These are phyloP conservation scores for Chaetomiaceae sp. DNA, from an alignment of 2,329 filamentous ascomycete genomes.

Conservation along the genomic window DNA sequence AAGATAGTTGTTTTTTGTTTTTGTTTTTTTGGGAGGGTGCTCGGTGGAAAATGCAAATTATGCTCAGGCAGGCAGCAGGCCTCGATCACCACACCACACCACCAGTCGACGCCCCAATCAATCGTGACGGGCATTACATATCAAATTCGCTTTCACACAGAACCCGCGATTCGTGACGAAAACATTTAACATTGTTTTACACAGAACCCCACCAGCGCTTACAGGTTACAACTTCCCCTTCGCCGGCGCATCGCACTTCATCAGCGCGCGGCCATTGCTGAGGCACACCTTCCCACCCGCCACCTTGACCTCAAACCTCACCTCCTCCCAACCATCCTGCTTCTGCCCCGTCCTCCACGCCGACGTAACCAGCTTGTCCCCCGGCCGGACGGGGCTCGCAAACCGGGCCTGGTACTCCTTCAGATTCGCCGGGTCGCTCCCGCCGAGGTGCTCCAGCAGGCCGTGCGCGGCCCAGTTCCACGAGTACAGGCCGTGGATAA, in stretches of 20 bases:
- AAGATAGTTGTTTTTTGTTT: not conserved
- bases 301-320: conserved; percentile 74
- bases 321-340: conserved; percentile 71
- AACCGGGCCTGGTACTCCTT: conserved; percentile 88
- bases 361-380: conserved; percentile 74
- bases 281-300: conserved; percentile 79
- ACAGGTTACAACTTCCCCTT: conserved; percentile 60
- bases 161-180: too few relatives aligned
- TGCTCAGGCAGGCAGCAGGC: not conserved
- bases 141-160: too few relatives aligned
- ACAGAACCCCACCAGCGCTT: not conserved
- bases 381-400: conserved; percentile 76
- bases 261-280: conserved; percentile 78
- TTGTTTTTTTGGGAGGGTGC: too few relatives aligned
- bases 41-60: not conserved
- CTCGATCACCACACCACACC: too few relatives aligned
- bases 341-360: conserved; percentile 73
- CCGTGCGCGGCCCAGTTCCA: conserved; percentile 78
- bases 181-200: not conserved
- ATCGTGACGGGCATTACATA: too few relatives aligned
- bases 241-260: conserved; percentile 56
- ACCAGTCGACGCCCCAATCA: too few relatives aligned
- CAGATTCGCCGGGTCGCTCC: conserved; percentile 73
- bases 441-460: conserved; percentile 68
- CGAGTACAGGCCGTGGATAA: conserved; percentile 84